A percentile compares a stretch with the other conserved stretches of the same genome.
Evolutionary conservation across 768 basidiomycete genomes (phyloP).

Genomic region (Cystobasidium ongulense): DNA sequence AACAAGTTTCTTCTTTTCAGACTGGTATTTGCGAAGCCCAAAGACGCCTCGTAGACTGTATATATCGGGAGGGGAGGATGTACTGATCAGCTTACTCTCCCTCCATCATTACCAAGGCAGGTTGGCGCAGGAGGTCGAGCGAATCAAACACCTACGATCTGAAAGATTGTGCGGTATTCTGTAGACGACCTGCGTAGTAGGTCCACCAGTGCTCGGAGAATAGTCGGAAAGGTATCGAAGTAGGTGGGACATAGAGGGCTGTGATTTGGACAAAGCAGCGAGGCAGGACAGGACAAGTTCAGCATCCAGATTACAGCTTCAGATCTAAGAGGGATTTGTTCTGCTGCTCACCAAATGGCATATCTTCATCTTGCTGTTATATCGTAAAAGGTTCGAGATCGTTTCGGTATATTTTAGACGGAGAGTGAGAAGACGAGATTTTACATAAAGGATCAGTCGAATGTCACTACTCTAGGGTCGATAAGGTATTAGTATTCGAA

Average conservation of each 20-base stretch:
- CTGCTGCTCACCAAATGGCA: conserved; percentile 11
- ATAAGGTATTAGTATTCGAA: background rate
- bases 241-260: conserved; percentile 10
- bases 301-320: background rate
- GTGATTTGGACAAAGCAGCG: background rate
- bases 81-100: background rate
- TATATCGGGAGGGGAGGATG: background rate
- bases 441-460: background rate
- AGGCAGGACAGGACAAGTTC: background rate
- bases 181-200: background rate
- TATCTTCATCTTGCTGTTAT: background rate
- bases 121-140: background rate
- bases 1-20: background rate
- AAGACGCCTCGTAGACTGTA: background rate
- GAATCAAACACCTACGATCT: conserved; percentile 7
- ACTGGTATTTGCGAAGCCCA: background rate
- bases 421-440: background rate
- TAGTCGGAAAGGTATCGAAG: background rate
- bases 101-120: background rate
- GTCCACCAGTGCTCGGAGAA: conserved; percentile 5
- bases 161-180: conserved; percentile 11
- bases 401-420: too few relatives aligned
- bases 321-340: background rate
- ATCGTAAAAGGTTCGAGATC: background rate
- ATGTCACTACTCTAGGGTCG: background rate